phyloP scores from a whole-genome alignment of 495 filamentous ascomycete species.

The Tuber magnatum region DNA sequence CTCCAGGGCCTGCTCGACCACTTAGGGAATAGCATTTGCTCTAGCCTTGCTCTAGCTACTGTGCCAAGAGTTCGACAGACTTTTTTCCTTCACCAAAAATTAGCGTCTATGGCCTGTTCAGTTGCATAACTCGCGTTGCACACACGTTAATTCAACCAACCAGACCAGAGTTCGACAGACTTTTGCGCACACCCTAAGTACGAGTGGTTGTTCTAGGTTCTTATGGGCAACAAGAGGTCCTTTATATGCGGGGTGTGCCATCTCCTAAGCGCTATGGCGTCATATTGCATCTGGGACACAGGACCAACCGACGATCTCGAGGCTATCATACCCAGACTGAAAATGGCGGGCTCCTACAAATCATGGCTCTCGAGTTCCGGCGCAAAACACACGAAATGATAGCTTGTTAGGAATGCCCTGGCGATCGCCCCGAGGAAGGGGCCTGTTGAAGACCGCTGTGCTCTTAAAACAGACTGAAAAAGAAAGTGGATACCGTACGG shows the following conservation, averaged over 20 bases:
- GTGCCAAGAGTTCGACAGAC: too few species aligned
- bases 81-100: too few species aligned
- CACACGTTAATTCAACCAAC: too few species aligned
- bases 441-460: neutral
- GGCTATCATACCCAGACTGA: neutral
- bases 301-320: neutral
- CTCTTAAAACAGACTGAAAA: neutral
- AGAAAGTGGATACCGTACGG: neutral
- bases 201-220: too few species aligned
- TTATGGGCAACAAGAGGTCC: neutral
- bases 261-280: neutral
- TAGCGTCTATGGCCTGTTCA: too few species aligned
- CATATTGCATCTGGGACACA: neutral
- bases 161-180: too few species aligned
- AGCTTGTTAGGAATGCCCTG: neutral
- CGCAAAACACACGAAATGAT: neutral
- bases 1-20: too few species aligned
- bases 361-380: neutral
- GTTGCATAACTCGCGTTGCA: too few species aligned
- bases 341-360: neutral
- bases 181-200: too few species aligned
- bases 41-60: too few species aligned
- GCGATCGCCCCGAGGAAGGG: neutral
- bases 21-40: too few species aligned
- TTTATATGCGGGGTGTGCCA: neutral